These are phyloP conservation scores for Coemansia sp. DNA, from an alignment of 371 early-diverging fungal species.

Conservation along the genomic window DNA sequence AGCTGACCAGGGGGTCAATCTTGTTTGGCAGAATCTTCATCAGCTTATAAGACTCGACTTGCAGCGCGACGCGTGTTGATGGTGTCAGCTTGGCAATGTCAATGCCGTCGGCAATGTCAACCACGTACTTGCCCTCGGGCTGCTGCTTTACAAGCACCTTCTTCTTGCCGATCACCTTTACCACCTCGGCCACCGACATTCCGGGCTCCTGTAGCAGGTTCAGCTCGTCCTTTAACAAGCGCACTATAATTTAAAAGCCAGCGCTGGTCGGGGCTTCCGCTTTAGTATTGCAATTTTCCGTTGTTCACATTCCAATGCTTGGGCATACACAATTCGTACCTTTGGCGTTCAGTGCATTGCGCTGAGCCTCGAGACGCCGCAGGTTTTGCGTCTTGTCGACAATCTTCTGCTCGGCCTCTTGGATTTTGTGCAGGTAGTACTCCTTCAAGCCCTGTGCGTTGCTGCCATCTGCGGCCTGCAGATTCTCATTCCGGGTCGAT, in stretches of 20 bases:
- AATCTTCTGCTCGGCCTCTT: conserved; percentile 85
- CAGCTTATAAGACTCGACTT: conserved; percentile 86
- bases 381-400: conserved; percentile 93
- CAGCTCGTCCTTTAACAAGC: conserved; percentile 97
- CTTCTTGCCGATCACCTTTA: conserved; percentile 99
- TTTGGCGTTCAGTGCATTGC: conserved; percentile 96
- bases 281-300: too few relatives aligned
- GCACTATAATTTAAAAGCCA: conserved; percentile 62
- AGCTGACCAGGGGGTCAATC: conserved; percentile 93
- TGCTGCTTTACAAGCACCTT: conserved; percentile 98
- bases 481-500: conserved; percentile 5
- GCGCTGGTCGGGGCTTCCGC: too few relatives aligned
- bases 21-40: conserved; percentile 94
- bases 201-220: conserved; percentile 97
- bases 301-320: too few relatives aligned
- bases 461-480: conserved; percentile 5
- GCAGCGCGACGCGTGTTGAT: conserved; percentile 96
- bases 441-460: conserved; percentile 47
- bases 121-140: conserved; percentile 99
- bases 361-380: conserved; percentile 97
- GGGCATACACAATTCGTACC: conserved; percentile 53
- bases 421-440: conserved; percentile 80
- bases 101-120: conserved; percentile 88
- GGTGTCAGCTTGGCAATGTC: conserved; percentile 93
- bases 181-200: conserved; percentile 98